Conservation (phyloP, 140 eudicot genomes). For the Erigeron philadelphicus region DNA sequence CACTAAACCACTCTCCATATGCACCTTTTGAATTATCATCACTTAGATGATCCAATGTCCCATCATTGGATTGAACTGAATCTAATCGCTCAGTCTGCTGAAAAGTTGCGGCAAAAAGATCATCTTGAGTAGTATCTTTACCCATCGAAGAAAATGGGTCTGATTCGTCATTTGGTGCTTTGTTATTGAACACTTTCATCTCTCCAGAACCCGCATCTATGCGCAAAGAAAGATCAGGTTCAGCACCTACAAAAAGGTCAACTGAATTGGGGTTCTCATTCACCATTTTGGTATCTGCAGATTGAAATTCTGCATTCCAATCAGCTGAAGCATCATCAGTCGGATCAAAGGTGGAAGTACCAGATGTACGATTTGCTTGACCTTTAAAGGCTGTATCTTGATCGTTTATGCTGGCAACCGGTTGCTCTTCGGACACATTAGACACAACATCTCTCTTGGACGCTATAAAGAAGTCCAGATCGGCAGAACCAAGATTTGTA, state of each 20-base stretch:
- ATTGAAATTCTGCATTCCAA: slow-evolving; percentile 60
- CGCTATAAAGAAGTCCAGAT: slow-evolving; percentile 44
- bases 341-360: slow-evolving; percentile 27
- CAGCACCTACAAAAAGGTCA: slow-evolving; percentile 31
- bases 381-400: slow-evolving; percentile 28
- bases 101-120: slow-evolving; percentile 31
- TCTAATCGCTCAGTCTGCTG: slow-evolving; percentile 30
- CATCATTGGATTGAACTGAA: slow-evolving; percentile 26
- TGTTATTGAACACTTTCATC: slow-evolving; percentile 17
- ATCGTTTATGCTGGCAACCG: slow-evolving; percentile 21
- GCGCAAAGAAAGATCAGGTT: slow-evolving; percentile 44
- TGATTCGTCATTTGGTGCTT: slow-evolving; percentile 27
- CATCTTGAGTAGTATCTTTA: slow-evolving; percentile 20
- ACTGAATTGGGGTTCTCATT: slow-evolving; percentile 29
- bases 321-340: slow-evolving; percentile 32
- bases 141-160: slow-evolving; percentile 14
- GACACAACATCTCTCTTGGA: slow-evolving; percentile 25
- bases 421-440: slow-evolving; percentile 31
- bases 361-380: slow-evolving; percentile 28
- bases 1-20: slow-evolving; percentile 51
- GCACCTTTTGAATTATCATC: slow-evolving; percentile 13
- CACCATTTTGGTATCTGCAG: slow-evolving; percentile 37
- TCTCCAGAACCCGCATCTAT: slow-evolving; percentile 47
- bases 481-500: slow-evolving; percentile 32
- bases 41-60: slow-evolving; percentile 18